These are phyloP conservation scores for Aspergillus fumigatiaffinis DNA, from an alignment of 2,329 filamentous ascomycete species.

Conservation along the genomic window DNA sequence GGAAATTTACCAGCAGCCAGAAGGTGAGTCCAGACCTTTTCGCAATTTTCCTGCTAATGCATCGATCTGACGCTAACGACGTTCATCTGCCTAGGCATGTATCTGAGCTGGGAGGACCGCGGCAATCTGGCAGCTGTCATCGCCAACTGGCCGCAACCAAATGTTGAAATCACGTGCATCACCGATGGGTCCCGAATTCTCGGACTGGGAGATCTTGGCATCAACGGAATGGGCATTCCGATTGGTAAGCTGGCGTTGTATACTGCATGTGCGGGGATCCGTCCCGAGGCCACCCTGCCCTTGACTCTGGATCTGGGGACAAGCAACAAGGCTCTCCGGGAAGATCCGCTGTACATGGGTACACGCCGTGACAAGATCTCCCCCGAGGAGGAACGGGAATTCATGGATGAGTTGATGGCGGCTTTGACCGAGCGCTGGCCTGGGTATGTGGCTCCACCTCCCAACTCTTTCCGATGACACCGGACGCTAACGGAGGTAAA, in stretches of 20 bases:
- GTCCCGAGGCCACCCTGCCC: slow-evolving; percentile 66
- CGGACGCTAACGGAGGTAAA: slow-evolving; percentile 18
- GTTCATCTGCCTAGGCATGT: slow-evolving; percentile 56
- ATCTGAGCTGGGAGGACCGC: slow-evolving; percentile 91
- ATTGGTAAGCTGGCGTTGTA: slow-evolving; percentile 96
- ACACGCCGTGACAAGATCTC: slow-evolving; percentile 78
- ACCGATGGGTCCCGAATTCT: slow-evolving; percentile 91
- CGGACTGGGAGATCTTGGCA: slow-evolving; percentile 88
- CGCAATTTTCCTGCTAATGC: slow-evolving; percentile 12
- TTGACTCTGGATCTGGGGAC: slow-evolving; percentile 62
- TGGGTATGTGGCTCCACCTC: slow-evolving; percentile 50
- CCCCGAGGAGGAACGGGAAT: slow-evolving; percentile 75
- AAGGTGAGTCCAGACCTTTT: slow-evolving; percentile 53
- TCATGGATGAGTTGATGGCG: slow-evolving; percentile 96
- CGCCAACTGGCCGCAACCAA: slow-evolving; percentile 83
- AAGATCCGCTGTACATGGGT: slow-evolving; percentile 90
- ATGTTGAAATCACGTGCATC: slow-evolving; percentile 93
- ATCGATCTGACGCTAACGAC: slow-evolving; percentile 22
- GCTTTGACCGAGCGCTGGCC: slow-evolving; percentile 76
- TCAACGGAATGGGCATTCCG: slow-evolving; percentile 97
- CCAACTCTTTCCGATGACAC: slow-evolving; percentile 9
- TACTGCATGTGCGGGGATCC: slow-evolving; percentile 90
- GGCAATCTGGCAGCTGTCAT: slow-evolving; percentile 86
- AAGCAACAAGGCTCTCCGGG: slow-evolving; percentile 58
- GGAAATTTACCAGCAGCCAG: slow-evolving; percentile 88